phyloP scores from a whole-genome alignment of 2,329 filamentous ascomycete species.

The Exophiala dermatitidis region DNA sequence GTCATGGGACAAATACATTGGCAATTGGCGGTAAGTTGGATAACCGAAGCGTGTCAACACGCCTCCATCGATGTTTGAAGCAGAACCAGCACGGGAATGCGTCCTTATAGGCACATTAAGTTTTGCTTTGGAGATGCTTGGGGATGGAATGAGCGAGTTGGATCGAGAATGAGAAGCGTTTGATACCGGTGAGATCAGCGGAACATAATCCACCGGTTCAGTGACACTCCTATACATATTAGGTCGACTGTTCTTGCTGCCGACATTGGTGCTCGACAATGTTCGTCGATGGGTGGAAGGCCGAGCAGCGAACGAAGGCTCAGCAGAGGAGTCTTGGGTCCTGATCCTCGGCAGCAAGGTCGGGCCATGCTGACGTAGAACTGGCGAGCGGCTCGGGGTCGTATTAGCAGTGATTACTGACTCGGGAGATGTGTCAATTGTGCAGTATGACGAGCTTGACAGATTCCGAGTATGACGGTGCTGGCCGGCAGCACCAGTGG shows the following conservation, averaged over 20 bases:
- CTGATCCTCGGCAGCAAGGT: conserved; percentile 79
- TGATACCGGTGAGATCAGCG: conserved; percentile 42
- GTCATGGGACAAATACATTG: conserved; percentile 46
- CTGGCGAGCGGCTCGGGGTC: conserved; percentile 64
- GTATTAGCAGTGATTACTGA: conserved; percentile 61
- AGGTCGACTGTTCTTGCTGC: conserved; percentile 47
- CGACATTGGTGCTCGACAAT: conserved; percentile 36
- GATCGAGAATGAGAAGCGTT: conserved; percentile 28
- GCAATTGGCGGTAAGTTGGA: conserved; percentile 74
- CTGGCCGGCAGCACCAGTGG: conserved; percentile 31
- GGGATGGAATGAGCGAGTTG: conserved; percentile 24
- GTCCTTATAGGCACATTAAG: conserved; percentile 36
- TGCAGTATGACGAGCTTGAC: conserved; percentile 54
- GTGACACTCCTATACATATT: conserved; percentile 41
- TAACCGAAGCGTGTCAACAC: conserved; percentile 66
- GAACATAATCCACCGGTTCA: conserved; percentile 40
- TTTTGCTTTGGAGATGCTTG: conserved; percentile 25
- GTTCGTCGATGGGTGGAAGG: conserved; percentile 15
- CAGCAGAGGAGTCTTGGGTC: conserved; percentile 60
- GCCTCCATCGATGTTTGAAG: conserved; percentile 59
- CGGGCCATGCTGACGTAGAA: conserved; percentile 67
- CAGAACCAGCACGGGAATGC: conserved; percentile 56
- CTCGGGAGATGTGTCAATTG: conserved; percentile 61
- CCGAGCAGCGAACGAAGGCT: conserved; percentile 9
- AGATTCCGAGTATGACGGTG: conserved; percentile 53